Base-by-base conservation (phyloP, 139 green algal genomes). In the Micractinium sp. region DNA sequence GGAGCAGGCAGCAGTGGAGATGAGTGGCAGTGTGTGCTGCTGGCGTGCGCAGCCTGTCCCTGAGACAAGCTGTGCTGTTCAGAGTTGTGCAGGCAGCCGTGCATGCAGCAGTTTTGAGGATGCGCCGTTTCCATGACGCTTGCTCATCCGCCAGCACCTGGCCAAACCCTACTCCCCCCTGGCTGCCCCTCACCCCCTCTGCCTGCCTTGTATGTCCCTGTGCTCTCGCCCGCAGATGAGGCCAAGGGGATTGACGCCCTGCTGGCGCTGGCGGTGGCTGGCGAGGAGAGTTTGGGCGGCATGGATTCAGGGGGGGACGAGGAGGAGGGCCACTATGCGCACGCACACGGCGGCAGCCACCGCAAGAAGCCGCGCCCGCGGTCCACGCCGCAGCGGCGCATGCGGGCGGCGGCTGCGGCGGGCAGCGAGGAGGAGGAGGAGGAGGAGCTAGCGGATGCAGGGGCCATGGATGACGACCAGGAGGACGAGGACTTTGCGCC, bases 161-260 rank as follows among this genome's bases (percentile, higher is more conserved):
- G n/a, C n/a, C n/a, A 66, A 66, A 66, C 16, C 14, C 60, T 73
- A 23, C 73, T 38, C 27, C 73, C n/a, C 22, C 31, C 73, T 41
- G 12, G n/a, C 73, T 41, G n/a, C 81, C n/a, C 60, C 53, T 85
- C 39, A 33, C 80, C 60, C 81, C 2, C 15, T 29, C n/a, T 29
- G 12, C 27, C 27, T 27, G 5, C 12, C 2, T 60, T 76, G 29
- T 16, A 36, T 25, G 16, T 33, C n/a, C 13, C 20, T 25, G 9
- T 18, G 60, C 61, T 29, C 3, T 25, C 61, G 9, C 12, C 36
- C 41, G 20, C 91, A 75, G 88, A 92, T 7, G 95, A 97, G 20
- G 92, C 88, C 4, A 93, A 95, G 79, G 95, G 94, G 14, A 94
- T 95, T 20, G 94, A 96, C 53, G 95, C 95, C 0, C 91, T 97